Conservation (phyloP, 2,329 filamentous ascomycete species). For the Fusarium longipes region DNA sequence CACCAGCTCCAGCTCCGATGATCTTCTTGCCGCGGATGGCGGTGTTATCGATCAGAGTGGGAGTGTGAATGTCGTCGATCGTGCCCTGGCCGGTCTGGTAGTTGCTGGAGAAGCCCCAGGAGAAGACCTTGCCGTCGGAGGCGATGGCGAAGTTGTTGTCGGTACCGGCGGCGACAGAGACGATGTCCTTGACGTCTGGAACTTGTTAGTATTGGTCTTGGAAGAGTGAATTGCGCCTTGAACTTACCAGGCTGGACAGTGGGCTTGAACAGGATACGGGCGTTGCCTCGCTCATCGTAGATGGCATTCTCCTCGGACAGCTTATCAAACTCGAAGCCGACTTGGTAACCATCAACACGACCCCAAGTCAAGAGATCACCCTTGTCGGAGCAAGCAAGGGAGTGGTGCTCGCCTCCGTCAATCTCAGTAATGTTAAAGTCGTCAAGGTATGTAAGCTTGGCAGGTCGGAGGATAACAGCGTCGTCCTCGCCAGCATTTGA, state of each 20-base stretch:
- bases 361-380: constrained; percentile 72
- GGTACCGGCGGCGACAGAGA: constrained; percentile 69
- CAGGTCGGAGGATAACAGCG: constrained; percentile 78
- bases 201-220: neutral
- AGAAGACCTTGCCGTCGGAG: constrained; percentile 76
- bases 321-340: constrained; percentile 67
- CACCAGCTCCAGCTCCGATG: constrained; percentile 84
- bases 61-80: constrained; percentile 81
- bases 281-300: constrained; percentile 69
- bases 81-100: constrained; percentile 84
- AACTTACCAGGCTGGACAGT: constrained; percentile 58
- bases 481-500: constrained; percentile 64
- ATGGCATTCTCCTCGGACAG: constrained; percentile 64
- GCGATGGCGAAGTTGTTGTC: constrained; percentile 81
- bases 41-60: constrained; percentile 85
- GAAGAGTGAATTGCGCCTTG: neutral
- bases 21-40: constrained; percentile 81
- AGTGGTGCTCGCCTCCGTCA: constrained; percentile 80
- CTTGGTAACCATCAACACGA: constrained; percentile 63
- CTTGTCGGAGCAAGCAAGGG: constrained; percentile 68
- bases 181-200: constrained; percentile 63
- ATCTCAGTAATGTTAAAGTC: constrained; percentile 74
- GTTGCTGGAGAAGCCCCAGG: constrained; percentile 83
- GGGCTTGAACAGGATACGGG: constrained; percentile 70
- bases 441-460: constrained; percentile 72